Evolutionary conservation across 139 green algal species (phyloP).

Genomic region (Nannochloris sp.): DNA sequence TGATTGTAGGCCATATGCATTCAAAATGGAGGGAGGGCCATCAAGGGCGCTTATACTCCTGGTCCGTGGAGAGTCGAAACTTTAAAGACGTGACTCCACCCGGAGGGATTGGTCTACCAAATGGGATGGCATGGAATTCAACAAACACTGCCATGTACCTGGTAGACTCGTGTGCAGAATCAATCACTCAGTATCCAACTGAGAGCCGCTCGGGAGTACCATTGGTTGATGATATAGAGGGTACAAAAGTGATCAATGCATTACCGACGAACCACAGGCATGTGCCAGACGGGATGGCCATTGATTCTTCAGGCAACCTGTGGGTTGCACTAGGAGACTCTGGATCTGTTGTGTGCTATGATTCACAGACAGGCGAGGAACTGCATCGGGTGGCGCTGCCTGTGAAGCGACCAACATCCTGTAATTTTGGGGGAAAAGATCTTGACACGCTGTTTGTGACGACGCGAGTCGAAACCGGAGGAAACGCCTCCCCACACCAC

Average conservation of each 20-base stretch:
- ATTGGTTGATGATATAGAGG: not conserved
- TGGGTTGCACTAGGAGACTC: conserved; percentile 55
- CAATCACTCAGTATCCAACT: conserved; percentile 15
- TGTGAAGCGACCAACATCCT: conserved; percentile 34
- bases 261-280: conserved; percentile 2
- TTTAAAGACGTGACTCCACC: not conserved
- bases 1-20: conserved; percentile 43
- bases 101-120: conserved; percentile 24
- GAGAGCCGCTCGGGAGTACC: conserved; percentile 22
- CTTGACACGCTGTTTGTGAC: conserved; percentile 45
- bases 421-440: conserved; percentile 34
- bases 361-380: conserved; percentile 36
- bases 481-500: conserved; percentile 22
- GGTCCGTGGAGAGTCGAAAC: not conserved
- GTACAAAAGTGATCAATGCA: not conserved
- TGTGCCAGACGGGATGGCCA: conserved; percentile 53
- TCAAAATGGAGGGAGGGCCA: conserved; percentile 27
- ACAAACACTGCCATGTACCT: conserved; percentile 25
- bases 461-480: conserved; percentile 33
- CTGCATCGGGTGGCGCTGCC: conserved; percentile 32
- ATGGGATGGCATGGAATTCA: conserved; percentile 39
- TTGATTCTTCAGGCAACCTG: conserved; percentile 45
- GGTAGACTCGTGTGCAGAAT: conserved; percentile 22
- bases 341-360: conserved; percentile 38
- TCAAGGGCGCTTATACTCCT: conserved; percentile 29